Evolutionary conservation across 148 eudicot species (phyloP).

Genomic region (Fagopyrum esculentum): DNA sequence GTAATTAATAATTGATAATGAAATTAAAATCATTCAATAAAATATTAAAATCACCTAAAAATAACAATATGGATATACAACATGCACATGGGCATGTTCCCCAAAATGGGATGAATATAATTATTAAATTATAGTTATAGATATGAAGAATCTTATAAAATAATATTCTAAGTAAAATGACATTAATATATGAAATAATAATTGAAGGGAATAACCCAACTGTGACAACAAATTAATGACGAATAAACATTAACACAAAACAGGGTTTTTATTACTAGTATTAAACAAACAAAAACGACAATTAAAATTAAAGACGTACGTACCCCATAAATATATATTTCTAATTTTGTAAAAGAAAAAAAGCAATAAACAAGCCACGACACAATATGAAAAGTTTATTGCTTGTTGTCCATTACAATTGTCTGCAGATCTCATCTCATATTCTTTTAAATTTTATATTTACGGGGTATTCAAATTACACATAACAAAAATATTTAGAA

Average conservation of each 20-base stretch:
- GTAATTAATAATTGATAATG: conserved; percentile 8
- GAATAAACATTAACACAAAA: conserved; percentile 3
- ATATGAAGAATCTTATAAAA: conserved; percentile 22
- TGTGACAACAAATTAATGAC: conserved; percentile 7
- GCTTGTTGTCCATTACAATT: conserved; percentile 32
- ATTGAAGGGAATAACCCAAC: conserved; percentile 17
- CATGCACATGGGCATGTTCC: conserved; percentile 16
- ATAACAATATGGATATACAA: neutral
- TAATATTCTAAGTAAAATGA: neutral
- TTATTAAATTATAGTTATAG: conserved; percentile 2
- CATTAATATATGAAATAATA: conserved; percentile 14
- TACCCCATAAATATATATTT: conserved; percentile 13
- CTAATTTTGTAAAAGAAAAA: conserved; percentile 21
- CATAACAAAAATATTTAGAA: conserved; percentile 8
- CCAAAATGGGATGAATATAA: conserved; percentile 4
- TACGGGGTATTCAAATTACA: conserved; percentile 15
- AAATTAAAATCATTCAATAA: neutral
- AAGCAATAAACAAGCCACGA: conserved; percentile 24
- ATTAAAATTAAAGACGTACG: neutral
- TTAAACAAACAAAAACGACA: neutral
- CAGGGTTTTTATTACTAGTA: conserved; percentile 5
- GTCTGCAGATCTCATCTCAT: conserved; percentile 15
- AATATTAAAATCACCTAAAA: conserved; percentile 1
- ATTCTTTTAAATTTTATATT: conserved; percentile 21
- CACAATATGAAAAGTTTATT: conserved; percentile 16